A percentile compares a stretch with the other conserved stretches of the same genome.
Evolutionary conservation across 1,284 basidiomycete species (phyloP).

Genomic region (Cerrena zonata): DNA sequence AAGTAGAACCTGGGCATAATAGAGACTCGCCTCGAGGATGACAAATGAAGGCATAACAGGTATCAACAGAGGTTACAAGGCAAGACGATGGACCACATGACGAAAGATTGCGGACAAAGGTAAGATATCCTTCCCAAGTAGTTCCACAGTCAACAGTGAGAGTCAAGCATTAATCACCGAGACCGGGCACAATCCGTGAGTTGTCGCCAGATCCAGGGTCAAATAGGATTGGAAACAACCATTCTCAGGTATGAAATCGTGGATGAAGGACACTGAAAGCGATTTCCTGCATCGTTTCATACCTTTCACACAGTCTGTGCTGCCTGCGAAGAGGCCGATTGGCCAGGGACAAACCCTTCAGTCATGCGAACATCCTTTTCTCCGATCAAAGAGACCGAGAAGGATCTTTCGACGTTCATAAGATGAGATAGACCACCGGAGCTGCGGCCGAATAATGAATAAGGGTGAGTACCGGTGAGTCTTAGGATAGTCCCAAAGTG

Average conservation of each 20-base stretch:
- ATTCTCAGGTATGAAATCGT: too few relatives aligned
- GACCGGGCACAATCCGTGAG: too few relatives aligned
- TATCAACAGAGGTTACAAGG: not conserved
- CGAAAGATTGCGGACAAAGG: not conserved
- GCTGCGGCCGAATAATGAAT: not conserved
- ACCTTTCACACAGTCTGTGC: not conserved
- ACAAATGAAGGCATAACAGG: not conserved
- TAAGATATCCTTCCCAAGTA: not conserved
- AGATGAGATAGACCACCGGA: not conserved
- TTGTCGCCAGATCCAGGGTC: too few relatives aligned
- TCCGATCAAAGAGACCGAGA: constrained; percentile 1
- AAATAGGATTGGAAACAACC: too few relatives aligned
- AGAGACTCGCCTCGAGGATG: not conserved
- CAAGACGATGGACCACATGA: not conserved
- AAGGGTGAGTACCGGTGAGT: not conserved
- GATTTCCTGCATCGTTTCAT: not conserved
- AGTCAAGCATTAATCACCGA: too few relatives aligned
- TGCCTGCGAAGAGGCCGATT: not conserved
- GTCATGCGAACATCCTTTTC: not conserved
- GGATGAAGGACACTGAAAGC: not conserved
- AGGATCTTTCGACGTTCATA: not conserved
- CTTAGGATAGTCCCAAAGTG: too few relatives aligned
- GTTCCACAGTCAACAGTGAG: too few relatives aligned
- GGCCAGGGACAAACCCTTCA: not conserved
- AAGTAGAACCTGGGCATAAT: not conserved